Evolutionary conservation across 768 basidiomycete species (phyloP), one percentile per base, ranked within the genome.

Genomic region (Leccinum fibrillosum): DNA sequence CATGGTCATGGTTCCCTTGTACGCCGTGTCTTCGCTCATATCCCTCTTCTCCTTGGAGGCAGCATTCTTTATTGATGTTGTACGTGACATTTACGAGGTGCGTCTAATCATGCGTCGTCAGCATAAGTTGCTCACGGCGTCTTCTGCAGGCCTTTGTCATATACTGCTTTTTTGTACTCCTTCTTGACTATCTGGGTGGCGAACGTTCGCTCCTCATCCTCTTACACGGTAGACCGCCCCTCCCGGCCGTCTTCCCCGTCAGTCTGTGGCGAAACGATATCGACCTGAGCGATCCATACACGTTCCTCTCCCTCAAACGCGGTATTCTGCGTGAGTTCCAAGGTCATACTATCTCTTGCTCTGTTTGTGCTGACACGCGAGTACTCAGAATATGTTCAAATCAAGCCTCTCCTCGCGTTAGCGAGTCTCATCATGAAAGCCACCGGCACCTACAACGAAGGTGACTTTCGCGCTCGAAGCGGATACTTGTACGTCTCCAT

Each of bases 11-110:
- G 92, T 92, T 5, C 96, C 96, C 0, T 77, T 98, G 28, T 98
- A 99, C 71, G 93, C 86, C 1, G 78, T 98, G 28, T 82, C 97
- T 0, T 94, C 93, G 4, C 78, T 98, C 63, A 93, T 98, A 60
- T 93, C 96, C 0, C 78, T 99, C 42, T 92, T 94, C 76, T 97
- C 94, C 0, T 77, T 98, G 55, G 90, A 96, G 69, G 93, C 90
- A 2, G 97, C 97, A 0, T 97, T 98, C 77, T 88, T 97, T 60
- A 95, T 99, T 60, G 97, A 99, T 70, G 93, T 84, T 15, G 79
- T 98, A 59, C 83, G 97, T 45, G 97, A 98, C 72, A 83, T 99
- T 17, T 99, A 99, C 72, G 97, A 99, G 82, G 94, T 93, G 59
- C 58, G 83, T 70, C 5, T 26, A 8, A 35, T 2, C 21, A 21